phyloP scores from a whole-genome alignment of 805 yeast genomes.

The Zygosaccharomyces pseudorouxii region DNA sequence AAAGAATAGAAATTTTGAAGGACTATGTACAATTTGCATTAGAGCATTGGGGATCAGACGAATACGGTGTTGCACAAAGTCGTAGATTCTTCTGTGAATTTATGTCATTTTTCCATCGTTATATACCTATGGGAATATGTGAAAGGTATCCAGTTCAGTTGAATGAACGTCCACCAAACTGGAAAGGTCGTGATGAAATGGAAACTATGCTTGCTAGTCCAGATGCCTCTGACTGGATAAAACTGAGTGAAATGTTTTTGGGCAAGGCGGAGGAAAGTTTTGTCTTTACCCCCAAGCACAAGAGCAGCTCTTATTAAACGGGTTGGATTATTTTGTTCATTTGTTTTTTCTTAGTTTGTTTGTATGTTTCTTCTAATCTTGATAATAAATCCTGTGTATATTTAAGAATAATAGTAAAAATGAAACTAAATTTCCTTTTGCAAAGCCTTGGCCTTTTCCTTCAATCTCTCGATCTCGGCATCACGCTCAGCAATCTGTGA shows the following conservation, averaged over 20 bases:
- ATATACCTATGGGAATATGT: slow-evolving; percentile 88
- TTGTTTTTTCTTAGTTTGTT: too few species aligned
- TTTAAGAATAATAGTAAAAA: too few species aligned
- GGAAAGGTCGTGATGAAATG: slow-evolving; percentile 89
- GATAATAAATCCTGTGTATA: too few species aligned
- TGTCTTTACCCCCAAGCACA: slow-evolving; percentile 87
- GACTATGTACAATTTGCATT: slow-evolving; percentile 75
- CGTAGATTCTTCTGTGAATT: slow-evolving; percentile 93
- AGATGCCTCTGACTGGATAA: slow-evolving; percentile 93
- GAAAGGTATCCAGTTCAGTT: slow-evolving; percentile 83
- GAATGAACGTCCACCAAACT: slow-evolving; percentile 89
- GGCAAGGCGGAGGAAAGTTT: slow-evolving; percentile 79
- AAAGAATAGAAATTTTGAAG: slow-evolving; percentile 71
- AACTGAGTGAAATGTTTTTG: slow-evolving; percentile 88
- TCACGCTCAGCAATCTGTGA: slow-evolving; percentile 54
- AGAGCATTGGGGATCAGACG: slow-evolving; percentile 98
- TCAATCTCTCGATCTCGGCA: slow-evolving; percentile 58
- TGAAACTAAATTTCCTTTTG: slow-evolving; percentile 48
- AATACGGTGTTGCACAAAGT: slow-evolving; percentile 82
- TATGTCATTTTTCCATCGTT: slow-evolving; percentile 88
- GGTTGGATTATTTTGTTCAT: neutral
- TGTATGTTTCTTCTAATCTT: neutral
- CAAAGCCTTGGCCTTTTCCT: slow-evolving; percentile 67
- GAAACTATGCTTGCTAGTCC: slow-evolving; percentile 84
- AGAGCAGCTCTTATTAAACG: slow-evolving; percentile 69